phyloP scores from a whole-genome alignment of 2,329 filamentous ascomycete genomes.

The Ciborinia camelliae region DNA sequence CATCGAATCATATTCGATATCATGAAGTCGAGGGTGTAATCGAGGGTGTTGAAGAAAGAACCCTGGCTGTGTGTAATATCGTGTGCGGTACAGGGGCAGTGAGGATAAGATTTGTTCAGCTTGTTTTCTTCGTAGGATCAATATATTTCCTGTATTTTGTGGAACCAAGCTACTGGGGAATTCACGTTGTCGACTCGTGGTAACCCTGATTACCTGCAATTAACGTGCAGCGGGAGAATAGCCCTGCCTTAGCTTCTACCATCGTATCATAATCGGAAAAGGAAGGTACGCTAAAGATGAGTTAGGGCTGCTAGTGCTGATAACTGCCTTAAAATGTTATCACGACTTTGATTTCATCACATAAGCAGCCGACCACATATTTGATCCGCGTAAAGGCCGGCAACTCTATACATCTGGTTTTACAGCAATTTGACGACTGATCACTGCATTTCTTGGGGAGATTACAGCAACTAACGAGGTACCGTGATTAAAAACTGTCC shows the following conservation, averaged over 20 bases:
- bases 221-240: not conserved
- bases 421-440: not conserved
- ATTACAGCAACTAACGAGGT: not conserved
- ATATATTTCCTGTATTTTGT: not conserved
- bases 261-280: not conserved
- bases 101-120: constrained; percentile 7
- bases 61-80: not conserved
- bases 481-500: not conserved
- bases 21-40: not conserved
- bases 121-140: not conserved
- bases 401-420: not conserved
- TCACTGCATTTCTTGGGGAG: not conserved
- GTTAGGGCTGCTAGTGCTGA: not conserved
- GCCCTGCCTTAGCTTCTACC: not conserved
- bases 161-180: not conserved
- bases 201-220: constrained; percentile 4
- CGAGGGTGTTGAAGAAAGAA: constrained; percentile 4
- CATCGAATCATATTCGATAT: not conserved
- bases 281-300: not conserved
- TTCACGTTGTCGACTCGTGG: constrained; percentile 8
- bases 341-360: not conserved
- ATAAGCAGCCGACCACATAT: not conserved
- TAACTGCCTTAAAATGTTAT: not conserved
- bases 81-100: not conserved
- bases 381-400: not conserved